A percentile compares a stretch with the other conserved stretches of the same genome.
Conservation (phyloP, 2,329 filamentous ascomycete species). For the Stemphylium vesicarium region DNA sequence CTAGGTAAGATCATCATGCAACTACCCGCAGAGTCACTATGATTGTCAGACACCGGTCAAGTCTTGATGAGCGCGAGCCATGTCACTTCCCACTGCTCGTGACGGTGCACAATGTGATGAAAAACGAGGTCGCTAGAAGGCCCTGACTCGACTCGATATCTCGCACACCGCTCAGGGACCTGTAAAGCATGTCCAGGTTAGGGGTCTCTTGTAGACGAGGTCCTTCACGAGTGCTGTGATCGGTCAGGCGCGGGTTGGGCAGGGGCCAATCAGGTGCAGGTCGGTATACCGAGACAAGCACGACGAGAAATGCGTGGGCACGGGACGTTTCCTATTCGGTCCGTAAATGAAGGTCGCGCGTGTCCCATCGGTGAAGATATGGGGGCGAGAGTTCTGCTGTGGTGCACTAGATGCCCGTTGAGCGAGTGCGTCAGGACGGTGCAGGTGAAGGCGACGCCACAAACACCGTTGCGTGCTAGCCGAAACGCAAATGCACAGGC, state of each 20-base stretch:
- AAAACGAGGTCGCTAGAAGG: background rate
- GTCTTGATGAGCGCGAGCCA: background rate
- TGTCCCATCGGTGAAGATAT: conserved; percentile 11
- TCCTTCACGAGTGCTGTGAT: background rate
- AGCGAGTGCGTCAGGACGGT: conserved; percentile 11
- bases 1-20: conserved; percentile 9
- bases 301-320: background rate
- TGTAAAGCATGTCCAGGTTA: conserved; percentile 1
- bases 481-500: conserved; percentile 9
- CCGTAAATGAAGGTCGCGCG: conserved; percentile 8
- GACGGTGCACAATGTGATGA: conserved; percentile 1
- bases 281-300: conserved; percentile 8
- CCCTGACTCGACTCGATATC: conserved; percentile 1
- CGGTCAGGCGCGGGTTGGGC: conserved; percentile 6
- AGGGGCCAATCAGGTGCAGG: conserved; percentile 5
- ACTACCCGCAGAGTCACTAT: conserved; percentile 5
- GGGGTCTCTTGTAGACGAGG: conserved; percentile 9
- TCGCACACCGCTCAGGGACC: conserved; percentile 8
- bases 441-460: conserved; percentile 14
- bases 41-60: conserved; percentile 8
- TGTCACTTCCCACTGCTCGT: background rate
- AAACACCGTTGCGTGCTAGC: conserved; percentile 14
- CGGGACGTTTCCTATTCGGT: conserved; percentile 7
- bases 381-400: conserved; percentile 6
- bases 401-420: conserved; percentile 13